Conservation (phyloP, 2,329 filamentous ascomycete species). For the Ploettnerulaceae sp. region DNA sequence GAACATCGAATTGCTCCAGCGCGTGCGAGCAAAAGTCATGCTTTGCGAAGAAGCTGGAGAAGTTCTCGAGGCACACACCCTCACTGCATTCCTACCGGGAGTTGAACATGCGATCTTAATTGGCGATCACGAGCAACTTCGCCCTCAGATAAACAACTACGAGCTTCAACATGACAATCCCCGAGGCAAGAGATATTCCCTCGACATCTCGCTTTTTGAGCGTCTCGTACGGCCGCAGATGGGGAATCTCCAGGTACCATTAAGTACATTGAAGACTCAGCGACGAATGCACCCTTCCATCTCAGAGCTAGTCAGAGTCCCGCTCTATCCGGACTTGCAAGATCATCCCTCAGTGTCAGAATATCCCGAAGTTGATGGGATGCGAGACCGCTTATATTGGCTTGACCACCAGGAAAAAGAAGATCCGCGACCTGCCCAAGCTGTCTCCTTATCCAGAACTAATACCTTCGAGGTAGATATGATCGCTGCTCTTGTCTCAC, state of each 20-base stretch:
- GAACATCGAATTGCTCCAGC: slow-evolving; percentile 35
- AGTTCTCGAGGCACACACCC: slow-evolving; percentile 39
- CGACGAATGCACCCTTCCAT: slow-evolving; percentile 30
- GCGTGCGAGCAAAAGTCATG: slow-evolving; percentile 25
- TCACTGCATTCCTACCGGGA: slow-evolving; percentile 36
- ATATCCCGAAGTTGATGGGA: slow-evolving; percentile 26
- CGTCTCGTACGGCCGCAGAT: slow-evolving; percentile 31
- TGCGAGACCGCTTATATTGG: slow-evolving; percentile 28
- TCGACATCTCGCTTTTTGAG: slow-evolving; percentile 31
- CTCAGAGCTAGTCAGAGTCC: slow-evolving; percentile 23
- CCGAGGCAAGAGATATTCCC: slow-evolving; percentile 21
- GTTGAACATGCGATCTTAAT: slow-evolving; percentile 41
- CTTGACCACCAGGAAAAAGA: slow-evolving; percentile 29
- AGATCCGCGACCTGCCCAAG: slow-evolving; percentile 34
- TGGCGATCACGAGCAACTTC: slow-evolving; percentile 41
- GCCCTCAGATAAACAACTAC: slow-evolving; percentile 32
- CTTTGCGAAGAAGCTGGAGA: slow-evolving; percentile 42
- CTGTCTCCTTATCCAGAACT: slow-evolving; percentile 46
- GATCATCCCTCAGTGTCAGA: slow-evolving; percentile 20
- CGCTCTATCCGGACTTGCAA: slow-evolving; percentile 29
- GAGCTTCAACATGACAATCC: slow-evolving; percentile 31
- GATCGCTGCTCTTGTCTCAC: slow-evolving; percentile 55
- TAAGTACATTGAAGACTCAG: slow-evolving; percentile 17
- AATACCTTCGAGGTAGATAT: slow-evolving; percentile 62
- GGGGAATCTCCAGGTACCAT: slow-evolving; percentile 16